A percentile compares a stretch with the other conserved stretches of the same genome.
Evolutionary conservation across 306 rosid genomes (phyloP).

Genomic region (Amphicarpaea edgeworthii): DNA sequence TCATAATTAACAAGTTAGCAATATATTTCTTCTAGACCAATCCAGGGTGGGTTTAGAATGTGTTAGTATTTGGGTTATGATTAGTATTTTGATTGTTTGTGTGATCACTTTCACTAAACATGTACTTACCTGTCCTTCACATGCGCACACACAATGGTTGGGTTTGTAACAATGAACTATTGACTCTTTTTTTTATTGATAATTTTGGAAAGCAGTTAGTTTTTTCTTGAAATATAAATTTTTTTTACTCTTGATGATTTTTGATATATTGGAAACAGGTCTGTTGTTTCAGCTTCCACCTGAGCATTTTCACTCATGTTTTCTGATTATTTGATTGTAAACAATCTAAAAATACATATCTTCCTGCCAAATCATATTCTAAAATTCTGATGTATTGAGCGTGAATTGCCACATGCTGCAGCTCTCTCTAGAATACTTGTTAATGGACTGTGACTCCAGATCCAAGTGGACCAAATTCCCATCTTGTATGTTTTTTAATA

Average conservation of each 20-base stretch:
- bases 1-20: conserved; percentile 3
- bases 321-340: background rate
- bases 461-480: too few relatives aligned
- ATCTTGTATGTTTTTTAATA: too few relatives aligned
- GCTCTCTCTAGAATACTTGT: conserved; percentile 11
- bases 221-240: background rate
- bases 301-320: background rate
- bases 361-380: background rate
- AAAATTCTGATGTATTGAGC: background rate
- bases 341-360: conserved; percentile 2
- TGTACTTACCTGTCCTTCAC: background rate
- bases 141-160: background rate
- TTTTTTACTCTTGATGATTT: background rate
- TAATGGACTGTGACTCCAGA: too few relatives aligned
- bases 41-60: background rate
- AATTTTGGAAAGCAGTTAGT: background rate
- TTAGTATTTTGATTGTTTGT: background rate
- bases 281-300: background rate
- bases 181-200: conserved; percentile 7
- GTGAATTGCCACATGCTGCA: background rate
- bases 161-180: conserved; percentile 8
- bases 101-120: background rate
- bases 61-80: conserved; percentile 19
- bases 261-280: background rate
- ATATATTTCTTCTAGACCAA: background rate